These are phyloP conservation scores for Colletotrichum chlorophyti DNA, from an alignment of 2,329 filamentous ascomycete genomes.

Conservation along the genomic window DNA sequence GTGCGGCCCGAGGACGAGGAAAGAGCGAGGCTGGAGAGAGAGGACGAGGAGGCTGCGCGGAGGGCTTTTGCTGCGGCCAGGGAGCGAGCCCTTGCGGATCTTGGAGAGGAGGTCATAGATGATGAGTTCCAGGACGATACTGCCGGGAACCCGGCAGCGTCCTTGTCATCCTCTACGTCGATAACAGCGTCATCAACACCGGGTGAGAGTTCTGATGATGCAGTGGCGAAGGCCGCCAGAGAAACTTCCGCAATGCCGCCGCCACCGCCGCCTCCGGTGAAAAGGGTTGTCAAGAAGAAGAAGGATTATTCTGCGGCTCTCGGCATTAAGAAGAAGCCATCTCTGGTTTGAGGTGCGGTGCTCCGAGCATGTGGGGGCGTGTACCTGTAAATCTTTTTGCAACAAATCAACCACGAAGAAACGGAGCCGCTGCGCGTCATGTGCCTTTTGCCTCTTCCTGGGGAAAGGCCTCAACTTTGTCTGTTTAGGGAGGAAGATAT, in stretches of 20 bases:
- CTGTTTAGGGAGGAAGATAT: no score
- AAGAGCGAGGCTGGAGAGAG: slow-evolving; percentile 71
- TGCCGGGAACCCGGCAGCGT: slow-evolving; percentile 1
- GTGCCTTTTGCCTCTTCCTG: no score
- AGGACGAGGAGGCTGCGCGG: slow-evolving; percentile 83
- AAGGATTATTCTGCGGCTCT: slow-evolving; percentile 78
- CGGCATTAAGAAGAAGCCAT: slow-evolving; percentile 86
- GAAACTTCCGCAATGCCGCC: slow-evolving; percentile 39
- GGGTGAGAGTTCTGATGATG: slow-evolving; percentile 29
- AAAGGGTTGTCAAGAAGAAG: slow-evolving; percentile 83
- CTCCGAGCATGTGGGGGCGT: not conserved
- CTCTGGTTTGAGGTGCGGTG: slow-evolving; percentile 51
- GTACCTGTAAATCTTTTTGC: not conserved
- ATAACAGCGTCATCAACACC: slow-evolving; percentile 26
- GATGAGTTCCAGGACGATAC: slow-evolving; percentile 32
- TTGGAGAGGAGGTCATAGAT: slow-evolving; percentile 56
- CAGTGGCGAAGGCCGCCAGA: slow-evolving; percentile 37
- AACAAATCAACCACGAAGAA: no score
- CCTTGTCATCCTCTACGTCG: slow-evolving; percentile 20
- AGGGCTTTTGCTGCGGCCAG: slow-evolving; percentile 75
- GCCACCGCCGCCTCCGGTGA: slow-evolving; percentile 70
- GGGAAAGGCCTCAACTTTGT: no score
- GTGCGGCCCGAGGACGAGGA: slow-evolving; percentile 64
- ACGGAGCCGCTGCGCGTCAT: slow-evolving; percentile 15
- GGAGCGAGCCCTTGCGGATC: slow-evolving; percentile 53